phyloP scores from a whole-genome alignment of 352 stramenopile species.

The Globisporangium paroecandrum region DNA sequence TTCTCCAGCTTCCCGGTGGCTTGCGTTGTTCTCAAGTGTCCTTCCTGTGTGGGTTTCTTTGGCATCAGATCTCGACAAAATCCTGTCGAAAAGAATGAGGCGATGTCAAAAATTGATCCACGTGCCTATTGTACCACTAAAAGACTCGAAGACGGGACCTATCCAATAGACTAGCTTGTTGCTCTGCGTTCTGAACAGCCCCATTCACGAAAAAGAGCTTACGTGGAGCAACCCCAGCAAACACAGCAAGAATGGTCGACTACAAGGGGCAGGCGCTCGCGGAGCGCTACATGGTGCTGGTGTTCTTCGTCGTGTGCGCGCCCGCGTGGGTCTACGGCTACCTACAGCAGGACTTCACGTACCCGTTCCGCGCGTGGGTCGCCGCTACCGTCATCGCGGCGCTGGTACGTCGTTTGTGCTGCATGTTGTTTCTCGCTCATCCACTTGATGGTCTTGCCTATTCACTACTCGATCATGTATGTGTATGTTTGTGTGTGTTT shows the following conservation, averaged over 20 bases:
- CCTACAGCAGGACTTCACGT: constrained; percentile 78
- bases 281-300: constrained; percentile 58
- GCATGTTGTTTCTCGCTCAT: background rate
- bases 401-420: constrained; percentile 34
- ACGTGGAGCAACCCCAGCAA: constrained; percentile 11
- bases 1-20: background rate
- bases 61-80: background rate
- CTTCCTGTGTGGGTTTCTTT: background rate
- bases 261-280: constrained; percentile 80
- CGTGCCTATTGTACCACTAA: background rate
- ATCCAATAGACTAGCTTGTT: background rate
- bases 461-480: too few relatives aligned
- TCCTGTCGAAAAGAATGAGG: constrained; percentile 2
- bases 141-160: background rate
- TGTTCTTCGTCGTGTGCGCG: constrained; percentile 72
- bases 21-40: constrained; percentile 3
- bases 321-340: constrained; percentile 85
- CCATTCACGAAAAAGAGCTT: constrained; percentile 7
- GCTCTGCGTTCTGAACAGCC: background rate
- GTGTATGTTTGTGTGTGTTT: background rate
- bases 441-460: background rate
- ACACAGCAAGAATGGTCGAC: constrained; percentile 61
- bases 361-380: constrained; percentile 72
- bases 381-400: constrained; percentile 50
- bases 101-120: background rate